Conservation (phyloP, 495 filamentous ascomycete genomes). For the Xylaria longipes region DNA sequence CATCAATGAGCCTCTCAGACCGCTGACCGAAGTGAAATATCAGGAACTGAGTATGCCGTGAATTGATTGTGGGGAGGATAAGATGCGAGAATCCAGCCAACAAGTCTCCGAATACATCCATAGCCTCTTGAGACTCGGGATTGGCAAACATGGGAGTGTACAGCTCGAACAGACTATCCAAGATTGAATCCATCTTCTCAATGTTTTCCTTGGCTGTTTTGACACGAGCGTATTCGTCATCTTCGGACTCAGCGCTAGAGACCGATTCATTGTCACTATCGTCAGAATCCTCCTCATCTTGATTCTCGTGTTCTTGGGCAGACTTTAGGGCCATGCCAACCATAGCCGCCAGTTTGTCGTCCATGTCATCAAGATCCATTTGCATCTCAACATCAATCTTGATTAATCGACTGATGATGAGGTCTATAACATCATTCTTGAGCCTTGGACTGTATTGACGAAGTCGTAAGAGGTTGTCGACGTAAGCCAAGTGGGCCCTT, state of each 20-base stretch:
- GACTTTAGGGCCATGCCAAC: slow-evolving; percentile 52
- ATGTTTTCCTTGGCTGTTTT: slow-evolving; percentile 78
- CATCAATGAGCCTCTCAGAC: slow-evolving; percentile 74
- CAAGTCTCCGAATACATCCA: slow-evolving; percentile 70
- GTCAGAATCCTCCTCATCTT: slow-evolving; percentile 61
- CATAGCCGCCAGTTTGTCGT: slow-evolving; percentile 57
- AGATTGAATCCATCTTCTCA: slow-evolving; percentile 89
- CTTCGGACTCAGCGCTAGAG: slow-evolving; percentile 56
- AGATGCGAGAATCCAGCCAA: slow-evolving; percentile 81
- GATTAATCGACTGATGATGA: slow-evolving; percentile 83
- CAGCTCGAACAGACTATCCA: slow-evolving; percentile 85
- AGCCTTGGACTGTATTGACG: slow-evolving; percentile 79
- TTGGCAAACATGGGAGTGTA: slow-evolving; percentile 73
- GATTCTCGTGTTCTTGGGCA: slow-evolving; percentile 37
- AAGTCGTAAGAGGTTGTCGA: slow-evolving; percentile 77
- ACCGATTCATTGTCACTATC: slow-evolving; percentile 65
- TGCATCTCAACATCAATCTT: slow-evolving; percentile 96
- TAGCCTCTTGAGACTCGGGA: slow-evolving; percentile 54
- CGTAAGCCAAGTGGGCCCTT: slow-evolving; percentile 74
- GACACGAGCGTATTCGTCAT: slow-evolving; percentile 53
- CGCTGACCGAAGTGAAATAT: slow-evolving; percentile 92
- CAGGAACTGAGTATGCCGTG: slow-evolving; percentile 86
- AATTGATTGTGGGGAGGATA: slow-evolving; percentile 87
- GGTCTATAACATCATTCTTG: slow-evolving; percentile 78
- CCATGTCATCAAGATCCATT: slow-evolving; percentile 84